Evolutionary conservation across 495 filamentous ascomycete genomes (phyloP), one percentile per base, ranked within the genome.

Genomic region (Lophiostoma macrostomum): DNA sequence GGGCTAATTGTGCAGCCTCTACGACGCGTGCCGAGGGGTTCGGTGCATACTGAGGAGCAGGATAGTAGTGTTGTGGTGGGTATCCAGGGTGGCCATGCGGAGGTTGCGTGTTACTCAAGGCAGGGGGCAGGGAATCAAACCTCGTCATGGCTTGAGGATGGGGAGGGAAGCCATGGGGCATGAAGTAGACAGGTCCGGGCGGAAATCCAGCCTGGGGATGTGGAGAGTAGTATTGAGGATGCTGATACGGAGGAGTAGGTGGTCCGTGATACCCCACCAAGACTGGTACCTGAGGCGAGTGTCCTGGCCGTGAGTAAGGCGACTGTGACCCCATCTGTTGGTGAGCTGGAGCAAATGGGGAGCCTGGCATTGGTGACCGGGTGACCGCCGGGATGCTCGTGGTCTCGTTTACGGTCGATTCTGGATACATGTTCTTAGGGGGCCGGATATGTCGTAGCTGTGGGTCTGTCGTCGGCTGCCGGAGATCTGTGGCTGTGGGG

Each of bases 341-440:
- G 16, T 79, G 73, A 29, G 74, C 67, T 13, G 77, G 74, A 4
- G 74, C 64, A 56, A 79, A 83, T 0, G 73, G 68, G 6, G 79
- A 74, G 30, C 75, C 78, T 20, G 67, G 64, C 81, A 85, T 84
- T 1, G 83, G 81, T 1, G 77, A 75, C 23, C 81, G 76, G 18
- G 83, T 83, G 1, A 84, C 81, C 11, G 82, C 73, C 28, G 83
- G 77, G 39, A 86, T 77, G 44, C 79, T 85, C 56, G 82, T 80
- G 46, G 84, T 79, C 52, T 96, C 93, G 60, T 89, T 86, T 28
- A 96, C 78, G n/a, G 90, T 96, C 4, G 94, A 91, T 69, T 98
- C 93, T 1, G 94, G 94, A 65, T 98, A 98, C 75, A 98, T 86
- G 59, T 89, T 90, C 68, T 95, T 95, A 29, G 80, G 76, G 6